phyloP scores from a whole-genome alignment of 2,329 filamentous ascomycete genomes.

The Madurella mycetomatis region DNA sequence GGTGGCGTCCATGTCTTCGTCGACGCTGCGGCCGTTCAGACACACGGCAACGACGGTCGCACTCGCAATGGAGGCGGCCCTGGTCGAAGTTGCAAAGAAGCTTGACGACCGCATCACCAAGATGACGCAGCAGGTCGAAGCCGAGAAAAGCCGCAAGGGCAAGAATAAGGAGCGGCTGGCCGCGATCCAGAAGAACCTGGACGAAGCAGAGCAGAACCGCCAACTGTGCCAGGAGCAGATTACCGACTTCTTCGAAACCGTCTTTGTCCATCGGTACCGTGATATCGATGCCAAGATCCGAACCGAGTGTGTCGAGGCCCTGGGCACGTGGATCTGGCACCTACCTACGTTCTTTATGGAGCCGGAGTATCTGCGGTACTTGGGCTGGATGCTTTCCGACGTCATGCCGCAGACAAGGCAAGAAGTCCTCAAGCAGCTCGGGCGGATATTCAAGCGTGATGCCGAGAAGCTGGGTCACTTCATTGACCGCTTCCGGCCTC shows the following conservation, averaged over 20 bases:
- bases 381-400: conserved; percentile 94
- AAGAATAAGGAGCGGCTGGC: conserved; percentile 71
- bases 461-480: conserved; percentile 85
- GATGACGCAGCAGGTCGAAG: conserved; percentile 72
- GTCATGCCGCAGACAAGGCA: conserved; percentile 66
- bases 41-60: conserved; percentile 89
- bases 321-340: conserved; percentile 83
- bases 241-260: conserved; percentile 82
- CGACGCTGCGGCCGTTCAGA: conserved; percentile 79
- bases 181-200: conserved; percentile 67
- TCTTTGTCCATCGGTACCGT: conserved; percentile 93
- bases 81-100: conserved; percentile 51
- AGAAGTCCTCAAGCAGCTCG: conserved; percentile 83
- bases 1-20: conserved; percentile 88
- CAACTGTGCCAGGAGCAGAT: conserved; percentile 68
- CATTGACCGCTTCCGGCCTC: conserved; percentile 82
- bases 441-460: conserved; percentile 72
- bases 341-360: conserved; percentile 88
- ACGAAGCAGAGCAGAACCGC: conserved; percentile 65
- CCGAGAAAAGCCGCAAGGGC: conserved; percentile 64
- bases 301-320: conserved; percentile 78
- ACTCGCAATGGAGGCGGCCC: conserved; percentile 70
- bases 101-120: conserved; percentile 61
- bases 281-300: conserved; percentile 89
- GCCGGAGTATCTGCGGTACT: conserved; percentile 82